Evolutionary conservation across 2,329 filamentous ascomycete species (phyloP).

Genomic region (Aspergillus transmontanensis): DNA sequence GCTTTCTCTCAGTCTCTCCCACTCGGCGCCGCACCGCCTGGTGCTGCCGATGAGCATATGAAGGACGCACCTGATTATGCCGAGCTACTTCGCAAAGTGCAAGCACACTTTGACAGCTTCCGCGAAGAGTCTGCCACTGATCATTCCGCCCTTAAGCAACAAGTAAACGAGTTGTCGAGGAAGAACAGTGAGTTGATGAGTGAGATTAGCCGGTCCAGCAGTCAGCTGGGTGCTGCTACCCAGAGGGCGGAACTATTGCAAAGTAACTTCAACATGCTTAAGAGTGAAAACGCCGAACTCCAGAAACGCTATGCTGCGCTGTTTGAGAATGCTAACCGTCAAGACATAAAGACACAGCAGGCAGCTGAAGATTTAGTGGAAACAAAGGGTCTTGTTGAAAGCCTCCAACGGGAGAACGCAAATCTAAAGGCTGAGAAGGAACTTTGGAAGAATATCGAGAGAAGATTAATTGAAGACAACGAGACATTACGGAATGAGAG

Average conservation of each 20-base stretch:
- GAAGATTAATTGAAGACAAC: slow-evolving; percentile 84
- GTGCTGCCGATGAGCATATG: slow-evolving; percentile 45
- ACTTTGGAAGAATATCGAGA: slow-evolving; percentile 91
- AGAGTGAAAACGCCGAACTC: slow-evolving; percentile 81
- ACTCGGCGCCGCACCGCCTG: slow-evolving; percentile 52
- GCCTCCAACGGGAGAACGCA: slow-evolving; percentile 83
- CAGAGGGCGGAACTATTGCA: slow-evolving; percentile 90
- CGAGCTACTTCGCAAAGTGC: slow-evolving; percentile 81
- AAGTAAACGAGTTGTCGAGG: slow-evolving; percentile 76
- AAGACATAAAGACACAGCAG: slow-evolving; percentile 87
- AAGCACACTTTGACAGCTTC: slow-evolving; percentile 86
- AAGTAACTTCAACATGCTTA: slow-evolving; percentile 79
- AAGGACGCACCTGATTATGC: slow-evolving; percentile 69
- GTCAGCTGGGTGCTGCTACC: slow-evolving; percentile 77
- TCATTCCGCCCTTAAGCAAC: slow-evolving; percentile 77
- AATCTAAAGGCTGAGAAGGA: slow-evolving; percentile 95
- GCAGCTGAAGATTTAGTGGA: slow-evolving; percentile 92
- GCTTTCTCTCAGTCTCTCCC: slow-evolving; percentile 73
- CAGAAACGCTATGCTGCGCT: slow-evolving; percentile 78
- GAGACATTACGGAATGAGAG: slow-evolving; percentile 83
- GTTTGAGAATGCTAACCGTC: slow-evolving; percentile 82
- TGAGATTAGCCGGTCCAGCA: slow-evolving; percentile 76
- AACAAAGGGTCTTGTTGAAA: slow-evolving; percentile 77
- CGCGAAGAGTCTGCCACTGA: slow-evolving; percentile 83
- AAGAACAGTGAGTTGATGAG: slow-evolving; percentile 83